A percentile compares a stretch with the other conserved stretches of the same genome.
phyloP scores from a whole-genome alignment of 257 asterid genomes.

The Forsythia viridissima region DNA sequence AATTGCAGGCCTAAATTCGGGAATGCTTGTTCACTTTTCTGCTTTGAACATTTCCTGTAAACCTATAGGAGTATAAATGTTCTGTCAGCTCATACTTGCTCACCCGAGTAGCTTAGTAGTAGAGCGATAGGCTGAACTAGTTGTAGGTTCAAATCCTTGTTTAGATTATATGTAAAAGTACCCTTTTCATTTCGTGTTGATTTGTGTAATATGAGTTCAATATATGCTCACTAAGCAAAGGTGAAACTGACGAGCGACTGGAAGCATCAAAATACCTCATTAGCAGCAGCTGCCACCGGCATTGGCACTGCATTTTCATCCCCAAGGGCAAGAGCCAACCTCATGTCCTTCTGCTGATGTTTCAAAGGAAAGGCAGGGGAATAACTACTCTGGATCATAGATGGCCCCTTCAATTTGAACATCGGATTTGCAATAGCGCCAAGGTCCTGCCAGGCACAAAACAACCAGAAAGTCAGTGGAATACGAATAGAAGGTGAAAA shows the following conservation, averaged over 20 bases:
- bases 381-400: constrained; percentile 69
- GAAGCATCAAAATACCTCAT: constrained; percentile 51
- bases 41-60: no score
- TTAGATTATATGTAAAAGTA: no score
- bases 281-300: constrained; percentile 98
- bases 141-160: not conserved
- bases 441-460: constrained; percentile 62
- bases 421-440: constrained; percentile 93
- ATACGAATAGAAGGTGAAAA: not conserved
- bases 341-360: constrained; percentile 99
- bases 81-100: no score
- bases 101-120: no score
- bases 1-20: no score
- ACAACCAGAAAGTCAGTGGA: constrained; percentile 13
- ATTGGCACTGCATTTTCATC: constrained; percentile 83
- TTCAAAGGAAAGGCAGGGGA: constrained; percentile 94
- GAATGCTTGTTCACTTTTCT: no score
- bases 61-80: no score
- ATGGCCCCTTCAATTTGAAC: constrained; percentile 93
- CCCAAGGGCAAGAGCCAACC: constrained; percentile 94
- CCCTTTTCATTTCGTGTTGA: no score
- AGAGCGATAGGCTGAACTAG: no score
- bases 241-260: no score
- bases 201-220: no score
- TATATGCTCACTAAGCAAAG: no score